A percentile compares a stretch with the other conserved stretches of the same genome.
These are phyloP conservation scores for Suhomyces bolitotheri DNA, from an alignment of 1,139 yeast species.

Conservation along the genomic window DNA sequence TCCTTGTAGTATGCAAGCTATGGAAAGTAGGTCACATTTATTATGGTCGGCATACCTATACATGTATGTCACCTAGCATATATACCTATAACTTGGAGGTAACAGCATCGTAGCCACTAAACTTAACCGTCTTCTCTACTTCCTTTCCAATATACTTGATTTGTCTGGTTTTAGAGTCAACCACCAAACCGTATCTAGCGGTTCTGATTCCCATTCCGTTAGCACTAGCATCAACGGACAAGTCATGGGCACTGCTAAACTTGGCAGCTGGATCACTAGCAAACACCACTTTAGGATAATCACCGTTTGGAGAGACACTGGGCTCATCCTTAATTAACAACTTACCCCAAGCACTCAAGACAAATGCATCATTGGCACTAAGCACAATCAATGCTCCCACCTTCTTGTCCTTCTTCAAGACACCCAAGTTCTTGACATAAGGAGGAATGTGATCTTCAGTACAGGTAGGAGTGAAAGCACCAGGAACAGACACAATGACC, in stretches of 20 bases:
- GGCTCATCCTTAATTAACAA: constrained; percentile 23
- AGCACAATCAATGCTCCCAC: constrained; percentile 24
- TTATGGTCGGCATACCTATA: too few species aligned
- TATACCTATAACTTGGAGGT: constrained; percentile 12
- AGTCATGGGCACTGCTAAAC: constrained; percentile 22
- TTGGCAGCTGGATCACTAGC: constrained; percentile 30
- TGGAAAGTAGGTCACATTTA: too few species aligned
- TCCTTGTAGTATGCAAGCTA: too few species aligned
- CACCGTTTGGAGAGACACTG: constrained; percentile 8
- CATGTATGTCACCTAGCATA: too few species aligned
- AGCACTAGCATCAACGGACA: constrained; percentile 26
- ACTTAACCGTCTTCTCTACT: constrained; percentile 24
- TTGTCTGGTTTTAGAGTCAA: constrained; percentile 37
- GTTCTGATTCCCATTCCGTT: constrained; percentile 66
- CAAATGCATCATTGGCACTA: constrained; percentile 34
- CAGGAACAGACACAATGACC: constrained; percentile 31
- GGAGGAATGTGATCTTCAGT: constrained; percentile 35
- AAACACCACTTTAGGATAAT: constrained; percentile 25
- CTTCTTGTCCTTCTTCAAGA: constrained; percentile 23
- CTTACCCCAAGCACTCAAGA: constrained; percentile 34
- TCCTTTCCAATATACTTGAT: constrained; percentile 30
- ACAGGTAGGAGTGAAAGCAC: constrained; percentile 35
- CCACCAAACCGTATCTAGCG: constrained; percentile 69
- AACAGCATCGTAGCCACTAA: constrained; percentile 28
- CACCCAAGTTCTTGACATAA: constrained; percentile 22